phyloP scores from a whole-genome alignment of 176 grass and related monocot genomes.

The Rhipidocladum racemiflorum region DNA sequence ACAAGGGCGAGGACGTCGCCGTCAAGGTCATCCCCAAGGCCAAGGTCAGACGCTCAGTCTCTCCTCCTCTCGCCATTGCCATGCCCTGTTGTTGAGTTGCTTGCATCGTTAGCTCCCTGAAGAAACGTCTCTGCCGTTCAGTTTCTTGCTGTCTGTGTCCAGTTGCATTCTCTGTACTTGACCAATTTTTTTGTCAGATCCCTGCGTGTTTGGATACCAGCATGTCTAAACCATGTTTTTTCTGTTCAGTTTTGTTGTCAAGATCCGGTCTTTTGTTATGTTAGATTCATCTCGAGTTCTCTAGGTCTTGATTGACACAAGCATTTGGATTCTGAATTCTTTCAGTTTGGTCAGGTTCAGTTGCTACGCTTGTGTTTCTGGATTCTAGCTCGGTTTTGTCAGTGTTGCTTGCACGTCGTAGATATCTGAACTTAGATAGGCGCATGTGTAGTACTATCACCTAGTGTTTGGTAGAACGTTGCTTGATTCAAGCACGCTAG shows the following conservation, averaged over 20 bases:
- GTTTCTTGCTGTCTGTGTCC: not conserved
- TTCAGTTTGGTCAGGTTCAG: constrained; percentile 18
- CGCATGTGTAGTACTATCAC: not conserved
- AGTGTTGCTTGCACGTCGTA: constrained; percentile 3
- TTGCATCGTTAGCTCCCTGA: constrained; percentile 26
- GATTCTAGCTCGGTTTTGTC: not conserved
- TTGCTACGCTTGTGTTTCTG: constrained; percentile 20
- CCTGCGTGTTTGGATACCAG: constrained; percentile 30
- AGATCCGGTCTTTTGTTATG: constrained; percentile 41
- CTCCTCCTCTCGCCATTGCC: constrained; percentile 17
- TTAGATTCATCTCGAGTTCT: constrained; percentile 37
- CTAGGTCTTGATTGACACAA: constrained; percentile 29
- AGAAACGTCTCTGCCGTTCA: constrained; percentile 18
- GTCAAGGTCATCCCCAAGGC: constrained; percentile 97
- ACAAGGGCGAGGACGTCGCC: constrained; percentile 92
- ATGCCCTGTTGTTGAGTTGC: constrained; percentile 17
- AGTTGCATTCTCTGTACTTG: constrained; percentile 38
- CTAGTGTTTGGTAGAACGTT: constrained; percentile 24
- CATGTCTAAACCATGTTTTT: constrained; percentile 34
- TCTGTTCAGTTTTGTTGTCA: constrained; percentile 45
- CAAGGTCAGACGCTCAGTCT: constrained; percentile 55
- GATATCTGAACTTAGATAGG: not conserved
- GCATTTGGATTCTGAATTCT: constrained; percentile 30
- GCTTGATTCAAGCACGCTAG: constrained; percentile 39
- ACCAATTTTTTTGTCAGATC: constrained; percentile 7